Percentiles rank a stretch among this genome's conserved stretches.
phyloP scores from a whole-genome alignment of 1,139 yeast species.

The Dujonia santamariae region DNA sequence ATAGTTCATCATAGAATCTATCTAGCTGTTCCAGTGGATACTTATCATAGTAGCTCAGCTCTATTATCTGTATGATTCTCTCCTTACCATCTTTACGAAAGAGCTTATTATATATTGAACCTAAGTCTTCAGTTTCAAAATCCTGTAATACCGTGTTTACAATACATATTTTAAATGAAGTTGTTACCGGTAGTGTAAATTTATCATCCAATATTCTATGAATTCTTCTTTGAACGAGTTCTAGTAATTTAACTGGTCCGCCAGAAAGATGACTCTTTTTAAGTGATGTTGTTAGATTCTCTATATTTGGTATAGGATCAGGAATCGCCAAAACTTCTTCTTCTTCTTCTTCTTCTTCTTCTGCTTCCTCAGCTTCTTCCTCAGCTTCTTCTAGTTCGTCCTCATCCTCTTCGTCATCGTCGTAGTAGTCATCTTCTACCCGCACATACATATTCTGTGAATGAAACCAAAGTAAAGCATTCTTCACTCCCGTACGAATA shows the following conservation, averaged over 20 bases:
- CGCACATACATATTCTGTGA: background rate
- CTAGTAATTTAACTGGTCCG: constrained; percentile 2
- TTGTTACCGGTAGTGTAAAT: constrained; percentile 3
- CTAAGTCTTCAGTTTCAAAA: constrained; percentile 8
- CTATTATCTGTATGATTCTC: constrained; percentile 7
- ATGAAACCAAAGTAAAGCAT: constrained; percentile 3
- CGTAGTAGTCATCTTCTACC: background rate
- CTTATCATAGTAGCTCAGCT: constrained; percentile 6
- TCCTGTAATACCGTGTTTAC: constrained; percentile 9
- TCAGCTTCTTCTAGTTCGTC: background rate
- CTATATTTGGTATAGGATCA: background rate
- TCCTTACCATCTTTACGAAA: constrained; percentile 7
- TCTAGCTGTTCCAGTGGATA: constrained; percentile 11
- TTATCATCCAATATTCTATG: constrained; percentile 7
- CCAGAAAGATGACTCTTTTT: background rate
- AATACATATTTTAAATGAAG: constrained; percentile 6
- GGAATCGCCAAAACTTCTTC: background rate
- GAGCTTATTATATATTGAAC: constrained; percentile 9
- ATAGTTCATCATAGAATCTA: constrained; percentile 9
- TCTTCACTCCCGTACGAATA: constrained; percentile 5
- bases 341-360: background rate
- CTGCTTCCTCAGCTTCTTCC: background rate
- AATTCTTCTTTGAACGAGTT: constrained; percentile 6
- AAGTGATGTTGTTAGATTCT: background rate
- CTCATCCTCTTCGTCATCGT: constrained; percentile 1